Percentiles rank a stretch among this genome's conserved stretches.
These are phyloP conservation scores for Zygosaccharomyces rouxii DNA, from an alignment of 805 yeast species.

Conservation along the genomic window DNA sequence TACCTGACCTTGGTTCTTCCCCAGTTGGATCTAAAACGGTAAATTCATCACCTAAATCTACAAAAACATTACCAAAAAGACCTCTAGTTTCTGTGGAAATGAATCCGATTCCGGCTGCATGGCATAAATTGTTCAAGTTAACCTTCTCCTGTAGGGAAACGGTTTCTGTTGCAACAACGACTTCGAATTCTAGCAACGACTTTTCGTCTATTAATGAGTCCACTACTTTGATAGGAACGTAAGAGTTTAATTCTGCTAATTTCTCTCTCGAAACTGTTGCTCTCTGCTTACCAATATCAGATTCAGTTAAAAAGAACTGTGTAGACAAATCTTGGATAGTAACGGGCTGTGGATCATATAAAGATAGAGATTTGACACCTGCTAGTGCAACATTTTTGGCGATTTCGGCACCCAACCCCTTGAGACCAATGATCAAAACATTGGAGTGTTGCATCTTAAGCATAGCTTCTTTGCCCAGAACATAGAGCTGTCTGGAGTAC, in stretches of 20 bases:
- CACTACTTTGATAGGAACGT: slow-evolving; percentile 78
- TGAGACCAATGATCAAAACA: slow-evolving; percentile 84
- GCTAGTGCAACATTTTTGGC: slow-evolving; percentile 96
- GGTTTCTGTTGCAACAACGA: slow-evolving; percentile 74
- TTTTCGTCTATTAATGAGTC: slow-evolving; percentile 49
- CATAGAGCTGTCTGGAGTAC: slow-evolving; percentile 95
- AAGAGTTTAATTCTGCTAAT: slow-evolving; percentile 78
- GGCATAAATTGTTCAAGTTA: slow-evolving; percentile 70
- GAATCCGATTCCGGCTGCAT: slow-evolving; percentile 66
- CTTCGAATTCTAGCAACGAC: slow-evolving; percentile 57
- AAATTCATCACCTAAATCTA: slow-evolving; percentile 82
- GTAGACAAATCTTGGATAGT: slow-evolving; percentile 71
- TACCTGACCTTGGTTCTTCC: slow-evolving; percentile 85
- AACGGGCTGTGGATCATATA: slow-evolving; percentile 76
- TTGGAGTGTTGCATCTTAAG: slow-evolving; percentile 90
- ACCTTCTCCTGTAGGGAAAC: slow-evolving; percentile 68
- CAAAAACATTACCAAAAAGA: slow-evolving; percentile 81
- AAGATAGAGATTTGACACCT: slow-evolving; percentile 86
- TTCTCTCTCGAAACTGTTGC: slow-evolving; percentile 65
- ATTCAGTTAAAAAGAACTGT: slow-evolving; percentile 73
- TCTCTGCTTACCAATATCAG: slow-evolving; percentile 73
- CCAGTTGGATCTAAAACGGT: slow-evolving; percentile 82
- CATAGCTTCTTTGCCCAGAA: slow-evolving; percentile 97
- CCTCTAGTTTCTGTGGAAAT: slow-evolving; percentile 83
- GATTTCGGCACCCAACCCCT: slow-evolving; percentile 92